A percentile compares a stretch with the other conserved stretches of the same genome.
phyloP scores from a whole-genome alignment of 306 rosid genomes.

The Argentina anserina region DNA sequence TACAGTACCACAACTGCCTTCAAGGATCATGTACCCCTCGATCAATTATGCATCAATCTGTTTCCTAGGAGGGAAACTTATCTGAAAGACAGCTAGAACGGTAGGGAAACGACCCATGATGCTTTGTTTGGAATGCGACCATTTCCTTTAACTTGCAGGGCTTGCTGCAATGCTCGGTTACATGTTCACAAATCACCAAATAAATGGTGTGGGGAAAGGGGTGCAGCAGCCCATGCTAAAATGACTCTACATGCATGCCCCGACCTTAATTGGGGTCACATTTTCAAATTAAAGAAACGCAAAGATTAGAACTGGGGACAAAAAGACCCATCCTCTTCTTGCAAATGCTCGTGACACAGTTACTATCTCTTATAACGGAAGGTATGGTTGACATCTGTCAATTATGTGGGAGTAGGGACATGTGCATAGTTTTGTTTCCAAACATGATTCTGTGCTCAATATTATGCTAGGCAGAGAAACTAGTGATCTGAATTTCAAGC shows the following conservation, averaged over 20 bases:
- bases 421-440: too few relatives aligned
- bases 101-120: conserved; percentile 48
- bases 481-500: too few relatives aligned
- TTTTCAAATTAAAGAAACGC: neutral
- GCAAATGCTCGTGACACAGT: conserved; percentile 18
- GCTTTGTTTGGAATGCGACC: conserved; percentile 35
- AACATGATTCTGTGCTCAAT: too few relatives aligned
- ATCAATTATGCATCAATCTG: conserved; percentile 24
- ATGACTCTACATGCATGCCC: conserved; percentile 23
- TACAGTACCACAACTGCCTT: neutral
- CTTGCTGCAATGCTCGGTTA: conserved; percentile 14
- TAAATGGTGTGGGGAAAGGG: conserved; percentile 50
- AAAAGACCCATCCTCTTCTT: conserved; percentile 39
- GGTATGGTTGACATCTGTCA: conserved; percentile 18
- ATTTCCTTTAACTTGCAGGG: conserved; percentile 31
- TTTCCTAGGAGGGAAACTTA: conserved; percentile 68
- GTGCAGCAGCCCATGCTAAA: conserved; percentile 66
- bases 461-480: too few relatives aligned
- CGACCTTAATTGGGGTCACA: conserved; percentile 20
- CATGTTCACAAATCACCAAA: neutral
- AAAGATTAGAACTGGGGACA: conserved; percentile 17
- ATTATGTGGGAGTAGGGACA: neutral
- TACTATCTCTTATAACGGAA: neutral
- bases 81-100: conserved; percentile 51
- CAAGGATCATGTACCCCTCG: too few relatives aligned